Base-by-base conservation (phyloP, 192 early-diverging fungal species). In the Cladochytrium replicatum region DNA sequence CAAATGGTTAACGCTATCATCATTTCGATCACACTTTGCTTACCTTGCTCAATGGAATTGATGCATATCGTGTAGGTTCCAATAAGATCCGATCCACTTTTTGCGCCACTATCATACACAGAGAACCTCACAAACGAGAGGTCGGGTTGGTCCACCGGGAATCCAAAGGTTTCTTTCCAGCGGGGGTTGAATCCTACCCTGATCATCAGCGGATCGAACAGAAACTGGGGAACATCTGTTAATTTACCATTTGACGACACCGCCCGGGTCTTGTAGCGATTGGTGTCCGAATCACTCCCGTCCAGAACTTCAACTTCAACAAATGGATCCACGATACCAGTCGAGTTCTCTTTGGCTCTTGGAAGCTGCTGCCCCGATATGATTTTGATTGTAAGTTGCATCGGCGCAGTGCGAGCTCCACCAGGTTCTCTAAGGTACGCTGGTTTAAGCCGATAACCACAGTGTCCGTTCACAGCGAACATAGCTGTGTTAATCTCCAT, bases 401-500 rank as follows among this genome's bases (percentile, higher is more conserved):
- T 32, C 21, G 21, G 32, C 13, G 3, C 22, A 4, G 24, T 24
- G 26, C 52, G 11, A 54, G 32, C 48, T 26, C 26, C 11, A 56
- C 29, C 23, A 32, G 3, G 15, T 51, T 7, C 25, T 29, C 74
- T 49, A 40, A 77, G 38, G 40, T 58, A 45, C 6, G 48, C 23
- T 24, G 88, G 84, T 58, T 91, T 91, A 19, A 89, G 67, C 19
- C 93, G 78, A 55, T 89, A 93, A 2, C 92, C 92, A 32, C 68
- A 64, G n/a, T 69, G 61, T 3, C 75, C 77, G 50, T 85, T 85
- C 38, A 73, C 55, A 3, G 45, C 57, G 53, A 93, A 95, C 77
- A 95, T 72, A n/a, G 89, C 89, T 24, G 72, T 63, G 61, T 90
- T 86, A 32, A 95, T 64, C 57, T 88, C 79, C 83, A 89, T 83